Conservation (phyloP, 108 stramenopile genomes). For the Skeletonema tropicum region DNA sequence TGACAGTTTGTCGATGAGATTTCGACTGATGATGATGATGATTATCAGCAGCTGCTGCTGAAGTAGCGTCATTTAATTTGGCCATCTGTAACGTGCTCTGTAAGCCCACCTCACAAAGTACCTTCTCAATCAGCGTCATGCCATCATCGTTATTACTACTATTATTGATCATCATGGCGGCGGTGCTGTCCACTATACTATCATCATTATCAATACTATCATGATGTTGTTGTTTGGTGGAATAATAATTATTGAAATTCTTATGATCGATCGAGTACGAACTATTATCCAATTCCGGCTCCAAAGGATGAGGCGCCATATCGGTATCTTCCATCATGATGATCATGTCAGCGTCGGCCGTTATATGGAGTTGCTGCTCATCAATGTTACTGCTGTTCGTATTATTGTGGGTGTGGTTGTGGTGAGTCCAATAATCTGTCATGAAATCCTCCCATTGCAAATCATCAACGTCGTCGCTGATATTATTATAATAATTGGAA, state of each 20-base stretch:
- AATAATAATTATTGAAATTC: too few species aligned
- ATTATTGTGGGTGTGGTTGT: too few species aligned
- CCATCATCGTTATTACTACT: too few species aligned
- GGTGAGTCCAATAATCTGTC: conserved; percentile 24
- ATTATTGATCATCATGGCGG: too few species aligned
- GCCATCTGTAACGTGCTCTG: background rate
- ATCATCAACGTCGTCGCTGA: conserved; percentile 5
- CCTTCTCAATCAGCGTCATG: conserved; percentile 14
- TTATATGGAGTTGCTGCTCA: conserved; percentile 12
- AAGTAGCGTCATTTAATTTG: background rate
- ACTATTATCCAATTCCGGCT: conserved; percentile 48
- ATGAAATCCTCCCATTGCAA: conserved; percentile 50
- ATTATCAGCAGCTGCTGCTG: background rate
- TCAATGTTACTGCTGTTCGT: background rate
- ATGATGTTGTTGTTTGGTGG: too few species aligned
- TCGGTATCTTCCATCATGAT: conserved; percentile 33
- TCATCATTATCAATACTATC: too few species aligned
- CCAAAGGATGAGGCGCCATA: conserved; percentile 25
- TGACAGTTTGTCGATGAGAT: background rate
- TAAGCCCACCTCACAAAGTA: background rate
- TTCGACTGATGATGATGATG: background rate
- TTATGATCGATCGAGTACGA: too few species aligned
- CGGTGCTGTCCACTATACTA: too few species aligned
- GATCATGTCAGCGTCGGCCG: conserved; percentile 14
- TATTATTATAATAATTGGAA: too few species aligned